Evolutionary conservation across 352 stramenopile species (phyloP).

Genomic region (Pythium scleroteichum): DNA sequence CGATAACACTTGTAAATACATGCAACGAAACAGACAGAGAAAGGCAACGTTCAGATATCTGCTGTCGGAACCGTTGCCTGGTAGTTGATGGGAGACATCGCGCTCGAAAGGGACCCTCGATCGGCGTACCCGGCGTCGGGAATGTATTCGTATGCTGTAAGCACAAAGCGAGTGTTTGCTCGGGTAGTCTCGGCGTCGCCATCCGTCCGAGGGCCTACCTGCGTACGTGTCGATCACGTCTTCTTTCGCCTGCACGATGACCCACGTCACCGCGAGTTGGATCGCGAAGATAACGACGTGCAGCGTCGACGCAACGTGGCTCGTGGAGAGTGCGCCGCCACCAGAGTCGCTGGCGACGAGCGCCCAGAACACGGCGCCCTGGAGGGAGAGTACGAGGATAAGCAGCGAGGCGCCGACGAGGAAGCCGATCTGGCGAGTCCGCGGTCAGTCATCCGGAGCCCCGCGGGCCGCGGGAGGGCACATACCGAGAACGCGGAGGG

Average conservation of each 20-base stretch:
- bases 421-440: constrained; percentile 59
- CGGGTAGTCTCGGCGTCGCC: too few species aligned
- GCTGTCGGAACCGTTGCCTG: constrained; percentile 57
- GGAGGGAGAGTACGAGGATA: constrained; percentile 66
- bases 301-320: constrained; percentile 46
- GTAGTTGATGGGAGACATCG: constrained; percentile 58
- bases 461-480: too few species aligned
- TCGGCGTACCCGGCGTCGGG: constrained; percentile 56
- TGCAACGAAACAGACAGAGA: constrained; percentile 1
- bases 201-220: constrained; percentile 34
- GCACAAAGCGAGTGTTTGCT: neutral
- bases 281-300: constrained; percentile 62
- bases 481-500: constrained; percentile 77
- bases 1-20: neutral
- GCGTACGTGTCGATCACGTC: constrained; percentile 86
- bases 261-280: constrained; percentile 56
- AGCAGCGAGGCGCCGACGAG: constrained; percentile 67
- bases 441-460: too few species aligned
- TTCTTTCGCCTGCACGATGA: constrained; percentile 76
- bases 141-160: constrained; percentile 84
- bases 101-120: constrained; percentile 41
- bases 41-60: constrained; percentile 45
- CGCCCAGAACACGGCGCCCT: constrained; percentile 64
- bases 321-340: constrained; percentile 32
- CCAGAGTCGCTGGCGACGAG: constrained; percentile 26